phyloP scores from a whole-genome alignment of 805 yeast species.

The Wickerhamomyces queroliae region DNA sequence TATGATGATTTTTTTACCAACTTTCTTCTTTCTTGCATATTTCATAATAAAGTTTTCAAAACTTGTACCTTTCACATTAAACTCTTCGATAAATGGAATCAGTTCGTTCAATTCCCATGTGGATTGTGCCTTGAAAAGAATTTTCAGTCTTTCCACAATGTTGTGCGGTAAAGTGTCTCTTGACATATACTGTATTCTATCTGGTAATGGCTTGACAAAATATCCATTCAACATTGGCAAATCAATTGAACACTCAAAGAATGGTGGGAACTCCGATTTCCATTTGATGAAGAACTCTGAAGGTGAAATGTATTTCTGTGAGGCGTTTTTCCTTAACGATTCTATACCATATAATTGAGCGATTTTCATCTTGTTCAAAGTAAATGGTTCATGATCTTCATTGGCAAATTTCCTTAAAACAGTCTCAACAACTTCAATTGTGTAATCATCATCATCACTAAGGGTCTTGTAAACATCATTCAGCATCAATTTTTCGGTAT shows the following conservation, averaged over 20 bases:
- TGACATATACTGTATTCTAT: conserved; percentile 48
- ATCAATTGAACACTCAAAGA: conserved; percentile 55
- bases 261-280: conserved; percentile 58
- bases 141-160: conserved; percentile 41
- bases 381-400: conserved; percentile 21
- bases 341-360: conserved; percentile 61
- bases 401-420: conserved; percentile 43
- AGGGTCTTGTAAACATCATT: conserved; percentile 25
- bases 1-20: conserved; percentile 35
- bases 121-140: conserved; percentile 47
- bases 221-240: conserved; percentile 48
- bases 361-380: conserved; percentile 37
- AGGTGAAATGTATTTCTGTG: conserved; percentile 22
- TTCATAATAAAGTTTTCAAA: conserved; percentile 57
- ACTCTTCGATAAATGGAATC: conserved; percentile 54
- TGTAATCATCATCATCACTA: conserved; percentile 28
- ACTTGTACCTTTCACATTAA: conserved; percentile 48
- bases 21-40: conserved; percentile 47
- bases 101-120: conserved; percentile 61
- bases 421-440: conserved; percentile 40
- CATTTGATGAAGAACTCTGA: conserved; percentile 61
- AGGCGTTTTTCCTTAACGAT: conserved; percentile 35
- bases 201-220: conserved; percentile 41
- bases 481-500: conserved; percentile 22
- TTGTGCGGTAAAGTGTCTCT: conserved; percentile 41